phyloP scores from a whole-genome alignment of 208 protist species.

The Tetramitus jugosus region DNA sequence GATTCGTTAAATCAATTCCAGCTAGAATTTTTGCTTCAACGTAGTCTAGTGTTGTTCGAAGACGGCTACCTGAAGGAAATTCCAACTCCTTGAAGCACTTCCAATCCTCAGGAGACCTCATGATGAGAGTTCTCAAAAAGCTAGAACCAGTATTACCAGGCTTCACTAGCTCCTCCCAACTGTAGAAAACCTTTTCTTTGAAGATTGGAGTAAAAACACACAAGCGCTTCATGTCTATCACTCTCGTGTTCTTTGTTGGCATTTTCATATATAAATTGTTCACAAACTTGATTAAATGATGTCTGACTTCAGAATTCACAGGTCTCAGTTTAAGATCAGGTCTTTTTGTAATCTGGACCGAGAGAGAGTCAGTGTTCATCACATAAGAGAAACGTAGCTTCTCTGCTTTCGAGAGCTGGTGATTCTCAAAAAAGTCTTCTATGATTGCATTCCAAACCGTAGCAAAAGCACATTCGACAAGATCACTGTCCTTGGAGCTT shows the following conservation, averaged over 20 bases:
- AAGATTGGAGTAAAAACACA: neutral
- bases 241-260: too few relatives aligned
- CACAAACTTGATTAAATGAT: too few relatives aligned
- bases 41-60: neutral
- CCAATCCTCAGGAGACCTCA: neutral
- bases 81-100: neutral
- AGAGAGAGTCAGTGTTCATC: too few relatives aligned
- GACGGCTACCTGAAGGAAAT: neutral
- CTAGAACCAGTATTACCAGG: neutral
- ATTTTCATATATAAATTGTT: too few relatives aligned
- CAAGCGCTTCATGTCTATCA: neutral
- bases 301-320: too few relatives aligned
- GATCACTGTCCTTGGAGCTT: too few relatives aligned
- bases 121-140: neutral
- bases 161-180: neutral
- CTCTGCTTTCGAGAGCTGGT: neutral
- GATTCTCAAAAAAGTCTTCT: neutral
- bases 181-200: neutral
- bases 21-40: neutral
- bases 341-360: too few relatives aligned
- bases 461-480: neutral
- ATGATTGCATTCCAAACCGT: neutral
- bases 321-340: too few relatives aligned
- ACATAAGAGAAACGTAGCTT: neutral
- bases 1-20: neutral